phyloP scores from a whole-genome alignment of 2,329 filamentous ascomycete species.

The Aspergillus pseudonomiae region DNA sequence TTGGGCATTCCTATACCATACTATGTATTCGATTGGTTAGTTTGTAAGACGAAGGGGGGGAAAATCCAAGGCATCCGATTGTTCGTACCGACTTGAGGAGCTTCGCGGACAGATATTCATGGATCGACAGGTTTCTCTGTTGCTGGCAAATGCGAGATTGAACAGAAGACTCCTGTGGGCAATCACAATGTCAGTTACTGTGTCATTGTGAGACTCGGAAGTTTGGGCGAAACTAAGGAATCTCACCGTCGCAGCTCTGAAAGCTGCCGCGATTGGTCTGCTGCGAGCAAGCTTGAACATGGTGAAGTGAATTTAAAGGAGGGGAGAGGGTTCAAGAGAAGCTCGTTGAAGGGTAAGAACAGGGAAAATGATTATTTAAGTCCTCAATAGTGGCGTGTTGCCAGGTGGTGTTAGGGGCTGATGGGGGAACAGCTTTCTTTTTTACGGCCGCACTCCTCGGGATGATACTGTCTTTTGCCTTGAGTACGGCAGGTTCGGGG shows the following conservation, averaged over 20 bases:
- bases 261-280: slow-evolving; percentile 72
- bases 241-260: slow-evolving; percentile 76
- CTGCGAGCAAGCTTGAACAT: slow-evolving; percentile 91
- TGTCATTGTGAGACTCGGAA: slow-evolving; percentile 30
- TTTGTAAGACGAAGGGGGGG: slow-evolving; percentile 1
- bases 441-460: slow-evolving; percentile 34
- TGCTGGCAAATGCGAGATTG: slow-evolving; percentile 63
- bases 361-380: slow-evolving; percentile 14
- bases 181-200: slow-evolving; percentile 54
- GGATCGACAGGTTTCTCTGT: slow-evolving; percentile 91
- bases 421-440: slow-evolving; percentile 41
- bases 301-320: slow-evolving; percentile 39
- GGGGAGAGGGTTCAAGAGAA: slow-evolving; percentile 20
- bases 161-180: slow-evolving; percentile 58
- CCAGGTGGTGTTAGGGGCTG: slow-evolving; percentile 14
- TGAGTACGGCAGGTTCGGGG: slow-evolving; percentile 30
- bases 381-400: slow-evolving; percentile 21
- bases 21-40: slow-evolving; percentile 51
- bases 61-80: slow-evolving; percentile 1
- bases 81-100: slow-evolving; percentile 70
- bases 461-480: slow-evolving; percentile 29
- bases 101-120: slow-evolving; percentile 96
- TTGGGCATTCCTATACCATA: slow-evolving; percentile 94
- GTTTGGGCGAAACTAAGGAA: slow-evolving; percentile 15
- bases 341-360: slow-evolving; percentile 7